These are phyloP conservation scores for Colletotrichum eremochloae DNA, from an alignment of 2,329 filamentous ascomycete genomes.

Conservation along the genomic window DNA sequence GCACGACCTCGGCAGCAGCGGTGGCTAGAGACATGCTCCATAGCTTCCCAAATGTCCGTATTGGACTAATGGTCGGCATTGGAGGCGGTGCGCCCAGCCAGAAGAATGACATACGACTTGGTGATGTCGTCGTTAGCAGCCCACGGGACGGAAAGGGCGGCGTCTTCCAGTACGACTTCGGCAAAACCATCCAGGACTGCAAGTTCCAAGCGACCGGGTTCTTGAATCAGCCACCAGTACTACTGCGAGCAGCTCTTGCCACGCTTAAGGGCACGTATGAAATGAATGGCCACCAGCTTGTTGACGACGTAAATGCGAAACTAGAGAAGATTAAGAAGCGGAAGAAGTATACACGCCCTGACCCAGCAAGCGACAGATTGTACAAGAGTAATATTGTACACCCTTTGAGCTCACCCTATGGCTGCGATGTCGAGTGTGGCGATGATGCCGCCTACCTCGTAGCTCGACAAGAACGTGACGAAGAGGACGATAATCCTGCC, in stretches of 20 bases:
- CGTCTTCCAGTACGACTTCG: slow-evolving; percentile 42
- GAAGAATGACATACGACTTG: slow-evolving; percentile 33
- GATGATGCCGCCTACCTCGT: background rate
- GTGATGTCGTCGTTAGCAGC: slow-evolving; percentile 35
- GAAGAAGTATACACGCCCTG: background rate
- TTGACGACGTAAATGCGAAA: background rate
- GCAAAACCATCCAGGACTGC: slow-evolving; percentile 31
- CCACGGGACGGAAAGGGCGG: background rate
- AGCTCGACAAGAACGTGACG: background rate
- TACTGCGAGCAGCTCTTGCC: background rate
- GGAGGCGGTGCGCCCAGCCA: slow-evolving; percentile 19
- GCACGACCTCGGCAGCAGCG: slow-evolving; percentile 45
- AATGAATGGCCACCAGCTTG: slow-evolving; percentile 1
- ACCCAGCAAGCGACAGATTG: background rate
- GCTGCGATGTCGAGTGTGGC: background rate
- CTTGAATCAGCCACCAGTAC: slow-evolving; percentile 31
- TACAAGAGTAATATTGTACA: background rate
- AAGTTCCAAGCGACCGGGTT: slow-evolving; percentile 14
- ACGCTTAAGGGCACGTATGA: background rate
- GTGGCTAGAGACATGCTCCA: slow-evolving; percentile 18
- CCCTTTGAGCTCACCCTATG: background rate
- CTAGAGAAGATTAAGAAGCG: slow-evolving; percentile 1
- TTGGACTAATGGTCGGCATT: slow-evolving; percentile 31
- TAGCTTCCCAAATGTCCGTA: slow-evolving; percentile 28
- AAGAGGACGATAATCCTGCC: slow-evolving; percentile 37